Base-by-base conservation (phyloP, 2,329 filamentous ascomycete species). In the Falciphora oryzae region DNA sequence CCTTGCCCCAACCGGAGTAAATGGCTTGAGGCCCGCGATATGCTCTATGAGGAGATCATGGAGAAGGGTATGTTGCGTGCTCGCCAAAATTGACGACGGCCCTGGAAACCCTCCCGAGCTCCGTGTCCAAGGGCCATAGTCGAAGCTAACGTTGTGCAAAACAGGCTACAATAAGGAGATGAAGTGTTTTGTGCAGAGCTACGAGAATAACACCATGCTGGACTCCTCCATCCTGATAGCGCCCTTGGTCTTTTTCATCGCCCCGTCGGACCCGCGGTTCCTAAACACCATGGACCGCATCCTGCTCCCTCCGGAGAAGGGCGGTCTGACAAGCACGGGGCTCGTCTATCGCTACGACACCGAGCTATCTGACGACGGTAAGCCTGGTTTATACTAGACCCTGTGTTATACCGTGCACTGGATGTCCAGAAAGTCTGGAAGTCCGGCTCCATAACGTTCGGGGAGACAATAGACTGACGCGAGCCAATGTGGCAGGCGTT, bases 291-390 rank as follows among this genome's bases (percentile, higher is more conserved):
- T 93, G 66, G 87, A 92, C 68, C 81, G 83, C 44, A 92, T 93
- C 70, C 81, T 93, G 31, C 80, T 88, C 62, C 82, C 88, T 16
- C 89, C 89, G 0, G 90, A 93, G 68, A 90, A 89, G 73, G 90
- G 90, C 31, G 90, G 90, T 0, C 76, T 93, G 62, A 92, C 89
- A 1, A 90, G 86, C 70, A 89, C 90, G 0, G 89, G 89, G 0
- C 80, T 93, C 31, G 90, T 93, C 3, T 92, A 90, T 72, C 84
- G 90, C 59, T 93, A 93, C 73, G 85, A 93, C 69, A 89, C 87
- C 0, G 79, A 86, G 7, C 77, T 86, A 31, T 85, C 88, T 3
- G 84, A 91, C 64, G 90, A 93, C 70, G 89, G 88, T 88, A 77
- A 70, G 79, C 70, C 64, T 38, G 62, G 1, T 56, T 32, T 61